Evolutionary conservation across 2,329 filamentous ascomycete species (phyloP), one percentile per base, ranked within the genome.

Genomic region (Diaporthe citrichinensis): DNA sequence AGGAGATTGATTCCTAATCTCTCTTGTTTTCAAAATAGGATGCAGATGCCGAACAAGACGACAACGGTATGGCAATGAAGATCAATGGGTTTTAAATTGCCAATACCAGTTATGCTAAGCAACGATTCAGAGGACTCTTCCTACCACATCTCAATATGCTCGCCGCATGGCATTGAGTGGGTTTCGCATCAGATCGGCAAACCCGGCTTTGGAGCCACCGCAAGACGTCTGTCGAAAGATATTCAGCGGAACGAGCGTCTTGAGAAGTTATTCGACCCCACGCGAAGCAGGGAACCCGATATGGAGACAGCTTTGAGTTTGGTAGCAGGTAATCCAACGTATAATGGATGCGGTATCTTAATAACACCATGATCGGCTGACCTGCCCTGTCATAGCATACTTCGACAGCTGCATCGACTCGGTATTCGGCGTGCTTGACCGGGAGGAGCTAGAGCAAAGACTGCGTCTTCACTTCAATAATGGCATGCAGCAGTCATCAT

Each of bases 121-220:
- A 41, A 8, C 8, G 39, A 41, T 41, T 9, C 17, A 62, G 71
- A 20, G 55, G 25, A 23, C 31, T n/a, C 55, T 44, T 51, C 55
- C 31, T 72, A 72, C 25, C 71, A 62, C 36, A 68, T 73, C 23
- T 73, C 71, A 31, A 73, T 73, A 41, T 73, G 71, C 39, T 73
- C 71, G 17, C 46, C 46, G 1, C 59, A 25, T 8, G 71, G 53
- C 3, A 34, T 62, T 4, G 71, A 73, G 25, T 73, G 71, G 71
- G 71, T 73, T 9, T 73, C 71, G 10, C 58, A 59, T n/a, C 71
- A 67, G 58, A 73, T 73, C 15, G 71, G 71, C 9, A 73, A 41
- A 7, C 71, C 71, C 20, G 71, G 51, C 41, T 73, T 73, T 25
- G 17, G 55, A 7, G 71, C 41, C 31, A 73, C 25, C 20, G 71